Conservation (phyloP, 495 filamentous ascomycete genomes). For the Cercophora newfieldiana region DNA sequence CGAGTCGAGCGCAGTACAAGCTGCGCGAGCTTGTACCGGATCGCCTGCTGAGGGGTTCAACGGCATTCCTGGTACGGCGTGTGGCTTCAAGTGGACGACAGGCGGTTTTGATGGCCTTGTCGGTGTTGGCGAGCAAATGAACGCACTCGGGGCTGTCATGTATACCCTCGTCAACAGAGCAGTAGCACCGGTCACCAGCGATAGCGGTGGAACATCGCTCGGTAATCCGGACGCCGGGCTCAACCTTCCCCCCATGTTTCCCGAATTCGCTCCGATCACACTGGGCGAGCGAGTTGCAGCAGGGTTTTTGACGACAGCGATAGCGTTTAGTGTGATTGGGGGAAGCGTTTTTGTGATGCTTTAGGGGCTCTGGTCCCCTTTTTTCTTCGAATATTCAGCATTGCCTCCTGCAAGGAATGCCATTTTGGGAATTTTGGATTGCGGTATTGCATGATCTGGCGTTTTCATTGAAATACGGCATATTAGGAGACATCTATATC, state of each 20-base stretch:
- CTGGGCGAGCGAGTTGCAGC: constrained; percentile 63
- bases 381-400: not conserved
- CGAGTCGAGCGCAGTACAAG: constrained; percentile 58
- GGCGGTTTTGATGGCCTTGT: constrained; percentile 39
- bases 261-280: constrained; percentile 43
- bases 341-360: constrained; percentile 47
- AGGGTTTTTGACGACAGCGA: constrained; percentile 61
- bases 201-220: constrained; percentile 65
- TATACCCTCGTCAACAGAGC: constrained; percentile 55
- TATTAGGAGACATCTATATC: not conserved
- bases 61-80: constrained; percentile 52
- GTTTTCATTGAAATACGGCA: not conserved
- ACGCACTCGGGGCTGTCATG: constrained; percentile 66
- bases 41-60: constrained; percentile 46
- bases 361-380: constrained; percentile 13
- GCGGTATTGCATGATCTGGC: not conserved
- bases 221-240: constrained; percentile 61
- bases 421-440: not conserved
- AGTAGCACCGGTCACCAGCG: constrained; percentile 53
- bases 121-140: constrained; percentile 74
- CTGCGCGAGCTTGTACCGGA: constrained; percentile 63
- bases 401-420: not conserved
- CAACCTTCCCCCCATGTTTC: constrained; percentile 22
- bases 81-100: constrained; percentile 53
- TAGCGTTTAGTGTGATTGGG: constrained; percentile 55